Base-by-base conservation (phyloP, 129 eudicot species). In the Chrysanthemum seticuspe region DNA sequence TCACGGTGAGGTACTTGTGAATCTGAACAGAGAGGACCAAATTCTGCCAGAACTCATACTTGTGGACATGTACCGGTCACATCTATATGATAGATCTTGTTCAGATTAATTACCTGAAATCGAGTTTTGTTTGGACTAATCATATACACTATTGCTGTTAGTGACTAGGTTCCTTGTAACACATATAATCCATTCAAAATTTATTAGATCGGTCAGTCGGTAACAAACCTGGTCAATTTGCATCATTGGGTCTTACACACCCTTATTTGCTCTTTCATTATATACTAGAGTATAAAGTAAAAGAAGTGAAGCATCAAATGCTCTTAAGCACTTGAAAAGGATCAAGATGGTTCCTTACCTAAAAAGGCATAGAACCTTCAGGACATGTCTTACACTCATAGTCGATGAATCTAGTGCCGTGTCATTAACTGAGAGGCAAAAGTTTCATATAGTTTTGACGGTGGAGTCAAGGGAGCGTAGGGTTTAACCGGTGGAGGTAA, bases 321-420 rank as follows among this genome's bases (percentile, higher is more conserved):
- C 72, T 23, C 59, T 2, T 13, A 49, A 67, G 58, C 72, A 67
- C 59, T 49, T 67, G 59, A 67, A 67, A 67, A 21, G 31, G 54
- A 34, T 36, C 29, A 64, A 29, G 21, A 65, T 40, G 53, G 51
- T 21, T 65, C 14, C 53, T 66, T 15, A 19, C 36, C 71, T 16
- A 19, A 62, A 62, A 64, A 34, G 3, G 14, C 19, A 15, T 14
- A 15, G 25, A 51, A 56, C 13, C 14, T 6, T 13, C 44, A 25
- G 9, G 1, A 63, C 14, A 8, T 63, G 18, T 10, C 52, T 64
- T 40, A 6, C 45, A 45, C 54, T 16, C 50, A 47, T 19, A 0
- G 40, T 48, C 34, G 12, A 67, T 67, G 16, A 48, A 18, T 2
- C 15, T 1, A 13, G 57, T 52, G 1, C n/a, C 2, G 5, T 11